Percentiles rank a stretch among this genome's conserved stretches.
Conservation (phyloP, 257 asterid genomes). For the Solanum sparsipilum region DNA sequence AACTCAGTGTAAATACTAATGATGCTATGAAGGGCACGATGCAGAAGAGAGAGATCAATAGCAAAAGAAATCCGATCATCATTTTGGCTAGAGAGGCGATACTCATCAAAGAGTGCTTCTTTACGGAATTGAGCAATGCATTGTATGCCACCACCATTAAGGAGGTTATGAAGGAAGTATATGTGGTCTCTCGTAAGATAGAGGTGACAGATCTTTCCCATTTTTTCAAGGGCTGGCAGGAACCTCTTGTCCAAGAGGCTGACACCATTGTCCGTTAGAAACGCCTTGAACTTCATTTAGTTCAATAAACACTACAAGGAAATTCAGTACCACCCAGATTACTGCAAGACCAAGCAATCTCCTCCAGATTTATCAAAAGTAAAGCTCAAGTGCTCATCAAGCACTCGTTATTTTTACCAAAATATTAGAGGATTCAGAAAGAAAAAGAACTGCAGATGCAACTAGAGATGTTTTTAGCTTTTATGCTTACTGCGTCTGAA, state of each 20-base stretch:
- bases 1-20: slow-evolving; percentile 48
- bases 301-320: neutral
- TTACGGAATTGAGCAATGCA: slow-evolving; percentile 71
- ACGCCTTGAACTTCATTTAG: slow-evolving; percentile 80
- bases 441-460: neutral
- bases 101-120: slow-evolving; percentile 62
- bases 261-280: slow-evolving; percentile 66
- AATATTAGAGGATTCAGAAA: neutral
- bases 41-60: slow-evolving; percentile 81
- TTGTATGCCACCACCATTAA: slow-evolving; percentile 68
- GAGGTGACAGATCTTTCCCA: slow-evolving; percentile 69
- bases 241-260: slow-evolving; percentile 72
- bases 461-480: neutral
- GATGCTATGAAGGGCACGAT: slow-evolving; percentile 86
- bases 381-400: neutral
- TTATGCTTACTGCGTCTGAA: neutral
- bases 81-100: slow-evolving; percentile 63
- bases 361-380: neutral
- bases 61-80: slow-evolving; percentile 67
- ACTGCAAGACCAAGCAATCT: neutral
- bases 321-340: neutral
- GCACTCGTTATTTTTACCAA: neutral
- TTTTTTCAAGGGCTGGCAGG: slow-evolving; percentile 75
- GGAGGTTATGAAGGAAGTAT: slow-evolving; percentile 96
- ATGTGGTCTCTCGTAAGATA: slow-evolving; percentile 62